Conservation (phyloP, 768 basidiomycete species). For the Chalciporus sphaerocephalus region DNA sequence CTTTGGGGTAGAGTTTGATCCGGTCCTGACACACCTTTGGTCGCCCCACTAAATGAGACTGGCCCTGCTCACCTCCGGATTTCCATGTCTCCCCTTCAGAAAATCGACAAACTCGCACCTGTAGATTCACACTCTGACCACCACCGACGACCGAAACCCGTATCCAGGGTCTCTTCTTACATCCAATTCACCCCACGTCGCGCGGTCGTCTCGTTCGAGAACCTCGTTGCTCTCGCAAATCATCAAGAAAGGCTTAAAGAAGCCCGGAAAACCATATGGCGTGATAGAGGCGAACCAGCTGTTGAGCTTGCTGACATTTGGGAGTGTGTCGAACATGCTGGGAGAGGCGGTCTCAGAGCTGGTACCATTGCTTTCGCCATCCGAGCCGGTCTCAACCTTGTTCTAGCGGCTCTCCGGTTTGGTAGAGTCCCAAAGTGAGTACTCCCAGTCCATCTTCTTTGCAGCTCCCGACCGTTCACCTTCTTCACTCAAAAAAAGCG, state of each 20-base stretch:
- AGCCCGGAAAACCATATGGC: slow-evolving; percentile 78
- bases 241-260: slow-evolving; percentile 70
- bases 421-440: slow-evolving; percentile 62
- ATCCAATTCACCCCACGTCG: slow-evolving; percentile 49
- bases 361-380: slow-evolving; percentile 76
- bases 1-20: not conserved
- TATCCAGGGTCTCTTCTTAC: slow-evolving; percentile 32
- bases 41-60: not conserved
- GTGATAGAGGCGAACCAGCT: slow-evolving; percentile 73
- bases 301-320: slow-evolving; percentile 58
- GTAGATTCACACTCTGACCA: not conserved
- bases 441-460: not conserved
- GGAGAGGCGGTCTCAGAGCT: slow-evolving; percentile 68
- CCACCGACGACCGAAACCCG: not conserved
- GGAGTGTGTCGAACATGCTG: slow-evolving; percentile 69
- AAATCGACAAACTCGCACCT: slow-evolving; percentile 5
- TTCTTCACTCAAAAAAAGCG: slow-evolving; percentile 35
- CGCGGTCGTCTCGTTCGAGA: slow-evolving; percentile 76
- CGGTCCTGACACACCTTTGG: too few relatives aligned
- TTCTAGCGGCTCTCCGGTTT: slow-evolving; percentile 71
- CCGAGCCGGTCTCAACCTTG: slow-evolving; percentile 77
- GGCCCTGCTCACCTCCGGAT: not conserved
- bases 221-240: slow-evolving; percentile 79
- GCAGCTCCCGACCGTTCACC: not conserved
- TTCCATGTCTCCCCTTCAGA: slow-evolving; percentile 5